Conservation (phyloP, 352 stramenopile species). For the Pythium oligandrum region DNA sequence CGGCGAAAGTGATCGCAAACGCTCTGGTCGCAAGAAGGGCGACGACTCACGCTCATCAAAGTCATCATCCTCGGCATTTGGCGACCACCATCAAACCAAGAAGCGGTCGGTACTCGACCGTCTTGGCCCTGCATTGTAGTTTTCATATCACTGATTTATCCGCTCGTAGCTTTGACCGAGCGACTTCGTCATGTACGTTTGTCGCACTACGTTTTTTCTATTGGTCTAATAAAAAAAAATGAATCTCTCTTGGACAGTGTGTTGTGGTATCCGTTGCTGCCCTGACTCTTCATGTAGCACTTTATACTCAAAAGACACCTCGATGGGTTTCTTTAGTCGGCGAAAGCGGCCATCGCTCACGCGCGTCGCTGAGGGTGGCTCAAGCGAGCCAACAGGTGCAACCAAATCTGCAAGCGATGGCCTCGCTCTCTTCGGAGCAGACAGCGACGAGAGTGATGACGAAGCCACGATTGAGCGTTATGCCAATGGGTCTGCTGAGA, state of each 20-base stretch:
- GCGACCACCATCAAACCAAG: slow-evolving; percentile 59
- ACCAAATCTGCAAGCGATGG: slow-evolving; percentile 17
- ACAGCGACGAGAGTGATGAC: slow-evolving; percentile 80
- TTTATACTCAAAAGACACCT: too few relatives aligned
- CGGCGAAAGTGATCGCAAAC: slow-evolving; percentile 30
- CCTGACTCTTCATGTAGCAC: too few relatives aligned
- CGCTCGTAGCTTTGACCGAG: too few relatives aligned
- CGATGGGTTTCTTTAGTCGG: neutral
- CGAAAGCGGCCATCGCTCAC: neutral
- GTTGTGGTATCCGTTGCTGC: too few relatives aligned
- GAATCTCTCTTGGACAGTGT: too few relatives aligned
- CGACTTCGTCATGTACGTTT: too few relatives aligned
- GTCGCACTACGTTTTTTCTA: too few relatives aligned
- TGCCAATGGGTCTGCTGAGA: slow-evolving; percentile 25
- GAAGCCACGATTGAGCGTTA: slow-evolving; percentile 74
- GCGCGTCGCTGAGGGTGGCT: neutral
- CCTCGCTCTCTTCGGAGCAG: slow-evolving; percentile 62
- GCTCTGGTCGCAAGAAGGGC: slow-evolving; percentile 24
- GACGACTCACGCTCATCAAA: slow-evolving; percentile 14
- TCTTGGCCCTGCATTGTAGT: slow-evolving; percentile 64
- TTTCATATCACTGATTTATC: too few relatives aligned
- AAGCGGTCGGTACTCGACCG: slow-evolving; percentile 82
- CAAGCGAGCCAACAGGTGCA: neutral
- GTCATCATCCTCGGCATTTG: slow-evolving; percentile 29
- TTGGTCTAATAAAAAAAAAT: too few relatives aligned